Conservation (phyloP, 2,329 filamentous ascomycete species). For the Neonectria hederae region DNA sequence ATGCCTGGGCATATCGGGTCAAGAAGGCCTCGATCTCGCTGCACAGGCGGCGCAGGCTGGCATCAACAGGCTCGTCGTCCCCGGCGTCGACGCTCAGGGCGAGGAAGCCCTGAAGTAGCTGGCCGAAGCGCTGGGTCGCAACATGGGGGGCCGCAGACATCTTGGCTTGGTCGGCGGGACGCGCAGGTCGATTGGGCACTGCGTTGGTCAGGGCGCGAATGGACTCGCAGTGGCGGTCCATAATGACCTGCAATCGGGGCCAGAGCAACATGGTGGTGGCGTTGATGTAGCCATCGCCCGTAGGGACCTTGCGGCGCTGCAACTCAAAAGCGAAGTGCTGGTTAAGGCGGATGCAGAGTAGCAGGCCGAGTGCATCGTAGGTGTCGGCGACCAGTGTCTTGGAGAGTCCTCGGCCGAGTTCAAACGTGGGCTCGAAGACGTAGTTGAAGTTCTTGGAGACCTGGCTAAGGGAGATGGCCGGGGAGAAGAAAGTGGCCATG, state of each 20-base stretch:
- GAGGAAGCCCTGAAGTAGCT: constrained; percentile 87
- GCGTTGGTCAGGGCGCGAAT: constrained; percentile 70
- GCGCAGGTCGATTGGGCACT: constrained; percentile 57
- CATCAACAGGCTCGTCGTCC: constrained; percentile 91
- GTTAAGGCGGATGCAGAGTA: constrained; percentile 92
- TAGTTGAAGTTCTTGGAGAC: constrained; percentile 86
- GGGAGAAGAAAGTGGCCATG: constrained; percentile 87
- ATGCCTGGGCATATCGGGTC: constrained; percentile 77
- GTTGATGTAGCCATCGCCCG: constrained; percentile 91
- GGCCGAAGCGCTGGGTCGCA: constrained; percentile 93
- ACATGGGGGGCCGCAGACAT: constrained; percentile 87
- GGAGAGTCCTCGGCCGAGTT: constrained; percentile 81
- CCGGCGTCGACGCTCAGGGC: constrained; percentile 87
- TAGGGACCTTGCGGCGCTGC: constrained; percentile 88
- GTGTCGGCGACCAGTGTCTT: constrained; percentile 79
- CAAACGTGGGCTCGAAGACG: constrained; percentile 89
- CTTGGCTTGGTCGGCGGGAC: constrained; percentile 63
- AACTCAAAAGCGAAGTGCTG: constrained; percentile 95
- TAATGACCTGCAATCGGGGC: constrained; percentile 93
- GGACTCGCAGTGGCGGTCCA: constrained; percentile 92
- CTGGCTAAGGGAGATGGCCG: constrained; percentile 76
- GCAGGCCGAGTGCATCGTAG: constrained; percentile 84
- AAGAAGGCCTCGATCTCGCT: constrained; percentile 87
- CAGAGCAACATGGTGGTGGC: constrained; percentile 95
- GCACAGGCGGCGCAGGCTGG: constrained; percentile 79